phyloP scores from a whole-genome alignment of 345 rosid genomes.

The Gossypioides kirkii region DNA sequence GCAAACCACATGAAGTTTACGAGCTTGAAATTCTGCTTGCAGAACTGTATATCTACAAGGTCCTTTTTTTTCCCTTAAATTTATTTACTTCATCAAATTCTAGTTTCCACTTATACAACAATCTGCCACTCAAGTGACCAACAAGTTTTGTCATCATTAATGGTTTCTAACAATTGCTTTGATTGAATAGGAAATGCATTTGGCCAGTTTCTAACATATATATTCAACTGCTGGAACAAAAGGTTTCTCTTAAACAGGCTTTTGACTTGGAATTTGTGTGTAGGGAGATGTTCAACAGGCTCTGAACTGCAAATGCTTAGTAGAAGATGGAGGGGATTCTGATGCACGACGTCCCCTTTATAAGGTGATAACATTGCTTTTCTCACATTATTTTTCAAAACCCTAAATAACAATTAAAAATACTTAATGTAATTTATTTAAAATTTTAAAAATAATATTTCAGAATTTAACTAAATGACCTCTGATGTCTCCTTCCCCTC shows the following conservation, averaged over 20 bases:
- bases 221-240: not conserved
- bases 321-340: conserved; percentile 24
- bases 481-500: too few species aligned
- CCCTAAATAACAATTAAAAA: not conserved
- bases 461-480: too few species aligned
- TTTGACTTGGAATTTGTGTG: not conserved
- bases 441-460: too few species aligned
- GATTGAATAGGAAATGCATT: not conserved
- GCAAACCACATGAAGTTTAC: conserved; percentile 44
- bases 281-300: conserved; percentile 48
- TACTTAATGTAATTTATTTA: not conserved
- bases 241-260: not conserved
- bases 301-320: conserved; percentile 34
- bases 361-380: conserved; percentile 24
- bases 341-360: conserved; percentile 53
- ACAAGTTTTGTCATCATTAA: not conserved
- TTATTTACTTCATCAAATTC: not conserved
- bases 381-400: too few species aligned
- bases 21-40: conserved; percentile 59
- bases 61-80: conserved; percentile 14
- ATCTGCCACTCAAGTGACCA: not conserved
- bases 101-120: not conserved
- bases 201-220: not conserved
- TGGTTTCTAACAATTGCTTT: not conserved
- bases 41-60: conserved; percentile 65